phyloP scores from a whole-genome alignment of 768 basidiomycete species.

The Mycena rebaudengoi region DNA sequence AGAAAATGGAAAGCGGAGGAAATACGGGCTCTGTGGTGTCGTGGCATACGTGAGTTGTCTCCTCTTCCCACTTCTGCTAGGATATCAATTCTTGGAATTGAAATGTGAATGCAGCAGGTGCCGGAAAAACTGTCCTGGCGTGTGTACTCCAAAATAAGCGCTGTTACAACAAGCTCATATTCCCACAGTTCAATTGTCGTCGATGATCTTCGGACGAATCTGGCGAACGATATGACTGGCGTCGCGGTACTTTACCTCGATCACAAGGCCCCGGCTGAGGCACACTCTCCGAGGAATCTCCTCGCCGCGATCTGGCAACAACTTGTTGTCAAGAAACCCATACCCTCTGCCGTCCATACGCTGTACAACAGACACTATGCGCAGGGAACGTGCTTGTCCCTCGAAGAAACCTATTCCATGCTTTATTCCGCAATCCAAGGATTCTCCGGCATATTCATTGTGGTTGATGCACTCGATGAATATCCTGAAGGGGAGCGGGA shows the following conservation, averaged over 20 bases:
- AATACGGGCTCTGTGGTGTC: not conserved
- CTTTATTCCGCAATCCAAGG: not conserved
- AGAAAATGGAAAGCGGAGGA: not conserved
- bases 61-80: too few relatives aligned
- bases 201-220: not conserved
- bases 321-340: not conserved
- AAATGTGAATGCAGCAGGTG: not conserved
- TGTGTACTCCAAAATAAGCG: not conserved
- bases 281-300: not conserved
- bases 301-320: constrained; percentile 4
- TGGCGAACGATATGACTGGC: not conserved
- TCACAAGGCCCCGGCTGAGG: not conserved
- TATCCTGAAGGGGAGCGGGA: not conserved
- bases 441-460: not conserved
- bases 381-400: not conserved
- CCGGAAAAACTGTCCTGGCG: constrained; percentile 1
- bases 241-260: constrained; percentile 1
- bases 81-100: not conserved
- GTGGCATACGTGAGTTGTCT: not conserved
- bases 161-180: not conserved
- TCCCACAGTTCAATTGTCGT: not conserved
- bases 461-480: not conserved
- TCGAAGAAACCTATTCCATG: not conserved
- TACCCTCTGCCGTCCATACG: not conserved
- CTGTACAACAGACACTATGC: not conserved